Conservation (phyloP, 345 rosid genomes). For the Populus deltoides region DNA sequence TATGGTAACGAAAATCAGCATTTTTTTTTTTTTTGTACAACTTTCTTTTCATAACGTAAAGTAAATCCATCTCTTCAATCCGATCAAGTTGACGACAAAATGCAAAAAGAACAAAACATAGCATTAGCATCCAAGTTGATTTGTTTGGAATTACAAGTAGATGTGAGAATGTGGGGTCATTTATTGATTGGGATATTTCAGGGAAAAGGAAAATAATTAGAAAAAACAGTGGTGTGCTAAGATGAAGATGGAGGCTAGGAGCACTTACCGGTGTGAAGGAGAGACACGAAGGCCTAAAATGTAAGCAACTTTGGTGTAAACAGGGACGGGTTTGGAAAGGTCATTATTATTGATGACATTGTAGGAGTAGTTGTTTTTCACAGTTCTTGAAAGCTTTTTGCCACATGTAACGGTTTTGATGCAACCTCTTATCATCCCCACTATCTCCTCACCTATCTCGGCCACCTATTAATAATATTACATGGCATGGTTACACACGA, state of each 20-base stretch:
- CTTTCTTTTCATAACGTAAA: neutral
- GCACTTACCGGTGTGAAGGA: constrained; percentile 64
- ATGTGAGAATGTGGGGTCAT: too few relatives aligned
- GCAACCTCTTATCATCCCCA: constrained; percentile 91
- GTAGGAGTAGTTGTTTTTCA: constrained; percentile 13
- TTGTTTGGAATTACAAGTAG: too few relatives aligned
- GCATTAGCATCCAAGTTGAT: neutral
- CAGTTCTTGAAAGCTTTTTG: constrained; percentile 37
- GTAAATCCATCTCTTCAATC: neutral
- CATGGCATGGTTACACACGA: neutral
- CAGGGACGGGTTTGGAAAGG: constrained; percentile 34
- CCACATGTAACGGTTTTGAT: constrained; percentile 91
- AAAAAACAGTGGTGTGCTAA: too few relatives aligned
- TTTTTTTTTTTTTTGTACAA: too few relatives aligned
- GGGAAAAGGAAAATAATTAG: too few relatives aligned
- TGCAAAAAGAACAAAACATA: neutral
- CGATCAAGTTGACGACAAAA: neutral
- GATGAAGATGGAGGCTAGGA: neutral
- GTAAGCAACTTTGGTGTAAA: constrained; percentile 80
- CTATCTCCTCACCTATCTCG: constrained; percentile 65
- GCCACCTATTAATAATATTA: constrained; percentile 60
- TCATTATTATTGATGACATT: neutral
- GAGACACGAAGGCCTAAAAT: constrained; percentile 92
- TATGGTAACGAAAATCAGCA: neutral
- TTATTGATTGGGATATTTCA: too few relatives aligned